phyloP scores from a whole-genome alignment of 1,284 basidiomycete species.

The Coniferiporia sulphurascens region DNA sequence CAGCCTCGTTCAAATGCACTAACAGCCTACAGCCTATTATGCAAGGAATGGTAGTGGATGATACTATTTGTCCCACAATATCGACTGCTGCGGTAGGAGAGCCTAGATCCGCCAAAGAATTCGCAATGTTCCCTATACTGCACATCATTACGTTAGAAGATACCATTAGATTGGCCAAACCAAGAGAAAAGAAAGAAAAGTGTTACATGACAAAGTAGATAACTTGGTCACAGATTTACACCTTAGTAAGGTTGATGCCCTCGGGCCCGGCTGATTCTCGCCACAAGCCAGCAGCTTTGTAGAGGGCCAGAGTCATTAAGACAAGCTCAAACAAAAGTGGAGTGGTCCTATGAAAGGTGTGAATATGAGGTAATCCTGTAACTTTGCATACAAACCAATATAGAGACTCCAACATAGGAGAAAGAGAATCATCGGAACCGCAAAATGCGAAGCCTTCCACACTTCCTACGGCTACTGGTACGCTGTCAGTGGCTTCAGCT shows the following conservation, averaged over 20 bases:
- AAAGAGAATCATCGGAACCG: neutral
- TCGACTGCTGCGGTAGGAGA: neutral
- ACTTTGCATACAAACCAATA: neutral
- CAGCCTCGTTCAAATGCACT: neutral
- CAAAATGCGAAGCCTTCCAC: neutral
- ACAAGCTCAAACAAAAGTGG: slow-evolving; percentile 1
- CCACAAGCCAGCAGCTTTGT: neutral
- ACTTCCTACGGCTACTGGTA: neutral
- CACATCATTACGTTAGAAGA: neutral
- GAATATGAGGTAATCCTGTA: too few species aligned
- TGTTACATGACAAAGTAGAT: slow-evolving; percentile 5
- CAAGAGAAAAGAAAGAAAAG: neutral
- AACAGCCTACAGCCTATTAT: neutral
- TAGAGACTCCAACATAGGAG: neutral
- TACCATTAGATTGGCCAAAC: neutral
- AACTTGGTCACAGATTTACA: neutral
- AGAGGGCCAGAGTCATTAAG: slow-evolving; percentile 3
- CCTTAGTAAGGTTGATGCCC: neutral
- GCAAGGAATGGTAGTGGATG: neutral
- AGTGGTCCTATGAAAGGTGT: neutral
- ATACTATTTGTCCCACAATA: neutral
- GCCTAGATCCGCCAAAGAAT: neutral
- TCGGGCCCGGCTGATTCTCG: neutral
- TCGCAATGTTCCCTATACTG: neutral
- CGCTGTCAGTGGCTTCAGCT: neutral